Evolutionary conservation across 306 rosid species (phyloP).

Genomic region (Benincasa hispida): DNA sequence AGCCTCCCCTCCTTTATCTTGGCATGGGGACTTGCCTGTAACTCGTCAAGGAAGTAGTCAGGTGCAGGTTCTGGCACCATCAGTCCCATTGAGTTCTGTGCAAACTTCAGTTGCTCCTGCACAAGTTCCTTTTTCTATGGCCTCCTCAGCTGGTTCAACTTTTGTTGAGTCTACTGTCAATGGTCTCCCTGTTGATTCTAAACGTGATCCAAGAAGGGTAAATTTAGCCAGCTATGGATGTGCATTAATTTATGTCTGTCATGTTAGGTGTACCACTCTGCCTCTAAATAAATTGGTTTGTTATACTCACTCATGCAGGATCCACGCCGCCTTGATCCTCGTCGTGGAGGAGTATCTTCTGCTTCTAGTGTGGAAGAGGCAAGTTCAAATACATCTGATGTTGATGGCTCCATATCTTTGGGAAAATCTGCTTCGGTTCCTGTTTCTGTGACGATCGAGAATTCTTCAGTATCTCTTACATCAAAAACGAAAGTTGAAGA

Average conservation of each 20-base stretch:
- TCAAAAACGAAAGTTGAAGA: slow-evolving; percentile 37
- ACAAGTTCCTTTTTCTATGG: slow-evolving; percentile 38
- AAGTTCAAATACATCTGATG: slow-evolving; percentile 32
- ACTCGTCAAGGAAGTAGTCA: slow-evolving; percentile 39
- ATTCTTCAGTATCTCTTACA: slow-evolving; percentile 24
- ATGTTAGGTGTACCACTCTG: neutral
- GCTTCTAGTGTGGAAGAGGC: slow-evolving; percentile 38
- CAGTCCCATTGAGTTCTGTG: slow-evolving; percentile 42
- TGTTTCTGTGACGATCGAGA: slow-evolving; percentile 22
- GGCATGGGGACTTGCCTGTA: slow-evolving; percentile 50
- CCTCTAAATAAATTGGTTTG: neutral
- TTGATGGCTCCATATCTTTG: slow-evolving; percentile 36
- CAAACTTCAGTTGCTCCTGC: slow-evolving; percentile 43
- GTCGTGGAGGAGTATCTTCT: slow-evolving; percentile 40
- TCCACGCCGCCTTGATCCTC: slow-evolving; percentile 97
- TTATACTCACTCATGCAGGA: slow-evolving; percentile 43
- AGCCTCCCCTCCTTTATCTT: slow-evolving; percentile 48
- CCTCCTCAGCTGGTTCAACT: slow-evolving; percentile 29
- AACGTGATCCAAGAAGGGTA: slow-evolving; percentile 98
- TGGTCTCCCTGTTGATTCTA: slow-evolving; percentile 56
- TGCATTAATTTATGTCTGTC: neutral
- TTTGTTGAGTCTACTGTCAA: slow-evolving; percentile 36
- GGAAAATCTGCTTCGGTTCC: slow-evolving; percentile 39
- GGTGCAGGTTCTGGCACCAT: slow-evolving; percentile 25
- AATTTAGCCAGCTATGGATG: slow-evolving; percentile 5